Evolutionary conservation across 176 grass and related monocot genomes (phyloP), one percentile per base, ranked within the genome.

Genomic region (Poa annua): DNA sequence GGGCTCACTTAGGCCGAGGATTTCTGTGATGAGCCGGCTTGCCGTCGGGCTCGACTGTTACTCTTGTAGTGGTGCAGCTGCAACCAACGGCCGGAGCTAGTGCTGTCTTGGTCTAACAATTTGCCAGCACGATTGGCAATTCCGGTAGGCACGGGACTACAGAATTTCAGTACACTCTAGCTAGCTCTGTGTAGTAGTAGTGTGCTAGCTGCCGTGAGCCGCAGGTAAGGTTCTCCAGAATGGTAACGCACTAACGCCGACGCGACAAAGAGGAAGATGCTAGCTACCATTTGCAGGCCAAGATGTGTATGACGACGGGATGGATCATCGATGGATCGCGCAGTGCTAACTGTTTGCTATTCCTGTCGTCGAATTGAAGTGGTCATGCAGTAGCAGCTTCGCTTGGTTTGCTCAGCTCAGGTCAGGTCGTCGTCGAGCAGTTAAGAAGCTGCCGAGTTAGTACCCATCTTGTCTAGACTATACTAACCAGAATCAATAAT

Each of bases 321-420:
- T 34, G 7, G 63, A 35, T 19, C 29, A 29, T 29, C 1, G 66
- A 70, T 29, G 29, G 66, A 70, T 47, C 3, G 39, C 39, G 39
- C 39, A 16, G 68, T 16, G 69, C 69, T 72, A 72, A 72, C 69
- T 48, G 69, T 72, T 71, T 72, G 41, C 68, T 72, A 16, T 17
- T 72, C 42, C 21, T 73, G 69, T 25, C 70, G 22, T 49, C 42
- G 67, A 73, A 49, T 49, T 73, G 1, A 49, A 73, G 42, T 49
- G 19, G 21, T 59, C 3, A 59, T 24, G 55, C 22, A 19, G n/a
- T 10, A 4, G 8, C 24, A 24, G n/a, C 8, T 59, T 19, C 8
- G 53, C 53, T 8, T 21, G 4, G 0, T 32, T 41, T 41, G 19
- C 9, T 11, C 5, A 29, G 19, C 9, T 11, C 5, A 29, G 39